Percentiles rank a stretch among this genome's conserved stretches.
Evolutionary conservation across 805 yeast genomes (phyloP).

Genomic region (Isabelozyma pseudorhagii): DNA sequence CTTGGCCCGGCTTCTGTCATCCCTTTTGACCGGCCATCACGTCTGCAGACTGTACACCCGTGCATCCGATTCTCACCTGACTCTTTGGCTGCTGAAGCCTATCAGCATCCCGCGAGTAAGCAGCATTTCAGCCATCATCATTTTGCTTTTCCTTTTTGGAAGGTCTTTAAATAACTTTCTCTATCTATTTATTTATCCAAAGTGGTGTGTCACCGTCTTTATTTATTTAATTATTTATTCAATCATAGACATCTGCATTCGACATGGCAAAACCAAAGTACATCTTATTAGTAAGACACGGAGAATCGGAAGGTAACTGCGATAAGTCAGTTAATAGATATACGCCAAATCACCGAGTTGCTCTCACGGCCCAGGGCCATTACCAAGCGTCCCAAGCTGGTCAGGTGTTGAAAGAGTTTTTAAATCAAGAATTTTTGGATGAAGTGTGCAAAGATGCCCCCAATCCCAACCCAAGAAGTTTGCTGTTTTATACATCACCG

Average conservation of each 20-base stretch:
- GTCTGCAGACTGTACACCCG: not conserved
- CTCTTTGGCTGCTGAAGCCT: not conserved
- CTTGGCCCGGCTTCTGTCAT: too few relatives aligned
- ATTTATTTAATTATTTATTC: too few relatives aligned
- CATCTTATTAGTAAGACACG: conserved; percentile 82
- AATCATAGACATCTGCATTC: not conserved
- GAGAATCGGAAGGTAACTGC: conserved; percentile 87
- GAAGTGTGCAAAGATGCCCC: conserved; percentile 4
- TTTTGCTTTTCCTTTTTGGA: too few relatives aligned
- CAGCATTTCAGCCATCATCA: not conserved
- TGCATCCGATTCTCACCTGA: not conserved
- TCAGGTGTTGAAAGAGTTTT: conserved; percentile 37
- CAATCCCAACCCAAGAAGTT: conserved; percentile 24
- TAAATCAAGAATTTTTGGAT: conserved; percentile 34
- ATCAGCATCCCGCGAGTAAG: not conserved
- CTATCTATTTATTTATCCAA: too few relatives aligned
- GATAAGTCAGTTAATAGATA: conserved; percentile 78
- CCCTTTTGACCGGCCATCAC: too few relatives aligned
- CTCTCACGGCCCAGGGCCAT: conserved; percentile 70
- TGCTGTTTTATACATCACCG: conserved; percentile 83
- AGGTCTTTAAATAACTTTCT: too few relatives aligned
- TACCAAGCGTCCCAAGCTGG: conserved; percentile 64
- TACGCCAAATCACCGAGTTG: conserved; percentile 77
- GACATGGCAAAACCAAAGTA: conserved; percentile 49
- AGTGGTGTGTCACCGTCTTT: too few relatives aligned